These are phyloP conservation scores for Phycomyces blakesleeanus DNA, from an alignment of 192 early-diverging fungal species.

Conservation along the genomic window DNA sequence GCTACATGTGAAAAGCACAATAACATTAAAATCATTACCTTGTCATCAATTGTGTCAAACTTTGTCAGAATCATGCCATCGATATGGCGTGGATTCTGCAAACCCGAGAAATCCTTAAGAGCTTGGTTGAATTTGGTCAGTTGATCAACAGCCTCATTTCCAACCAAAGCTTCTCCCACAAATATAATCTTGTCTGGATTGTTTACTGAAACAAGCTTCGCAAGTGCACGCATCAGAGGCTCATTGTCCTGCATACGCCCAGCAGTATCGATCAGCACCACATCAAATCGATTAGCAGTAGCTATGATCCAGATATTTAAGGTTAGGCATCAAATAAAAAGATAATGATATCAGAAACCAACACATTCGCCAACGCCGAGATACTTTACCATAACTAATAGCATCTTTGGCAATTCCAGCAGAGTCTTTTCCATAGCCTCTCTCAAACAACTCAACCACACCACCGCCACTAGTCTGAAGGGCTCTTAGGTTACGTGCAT, in stretches of 20 bases:
- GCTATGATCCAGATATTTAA: slow-evolving; percentile 36
- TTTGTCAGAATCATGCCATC: slow-evolving; percentile 96
- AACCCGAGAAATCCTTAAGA: slow-evolving; percentile 82
- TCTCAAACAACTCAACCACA: slow-evolving; percentile 87
- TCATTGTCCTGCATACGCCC: slow-evolving; percentile 99
- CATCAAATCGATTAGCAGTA: slow-evolving; percentile 72
- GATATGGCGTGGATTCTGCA: slow-evolving; percentile 81
- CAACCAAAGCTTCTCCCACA: slow-evolving; percentile 95
- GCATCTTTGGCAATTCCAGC: slow-evolving; percentile 95
- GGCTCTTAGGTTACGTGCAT: slow-evolving; percentile 82
- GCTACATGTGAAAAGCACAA: too few relatives aligned
- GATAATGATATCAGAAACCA: too few relatives aligned
- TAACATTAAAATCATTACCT: slow-evolving; percentile 44
- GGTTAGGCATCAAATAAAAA: too few relatives aligned
- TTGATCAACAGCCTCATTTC: slow-evolving; percentile 96
- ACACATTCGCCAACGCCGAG: not conserved
- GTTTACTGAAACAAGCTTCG: slow-evolving; percentile 90
- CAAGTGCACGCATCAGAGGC: slow-evolving; percentile 92
- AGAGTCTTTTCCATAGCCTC: slow-evolving; percentile 96
- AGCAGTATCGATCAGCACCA: slow-evolving; percentile 93
- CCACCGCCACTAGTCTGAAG: slow-evolving; percentile 51
- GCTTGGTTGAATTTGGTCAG: slow-evolving; percentile 94
- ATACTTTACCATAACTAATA: slow-evolving; percentile 61
- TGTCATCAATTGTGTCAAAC: slow-evolving; percentile 96
- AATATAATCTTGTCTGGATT: slow-evolving; percentile 95